phyloP scores from a whole-genome alignment of 2,329 filamentous ascomycete genomes.

The Hymenoscyphus fraxineus region DNA sequence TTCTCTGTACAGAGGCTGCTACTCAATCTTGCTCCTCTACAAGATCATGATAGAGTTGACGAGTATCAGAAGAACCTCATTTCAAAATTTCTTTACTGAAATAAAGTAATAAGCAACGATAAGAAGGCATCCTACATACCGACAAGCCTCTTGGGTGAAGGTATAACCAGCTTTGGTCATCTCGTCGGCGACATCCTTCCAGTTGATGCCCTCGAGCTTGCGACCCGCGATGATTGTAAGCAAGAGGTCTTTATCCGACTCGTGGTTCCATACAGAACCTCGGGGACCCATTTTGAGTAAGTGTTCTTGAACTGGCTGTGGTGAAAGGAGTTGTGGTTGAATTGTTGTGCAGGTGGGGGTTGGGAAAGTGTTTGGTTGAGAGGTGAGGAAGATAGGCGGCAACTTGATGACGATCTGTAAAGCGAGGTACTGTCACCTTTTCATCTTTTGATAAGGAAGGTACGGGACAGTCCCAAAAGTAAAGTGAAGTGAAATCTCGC shows the following conservation, averaged over 20 bases:
- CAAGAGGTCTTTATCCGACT: conserved; percentile 31
- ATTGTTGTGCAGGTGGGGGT: not conserved
- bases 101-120: not conserved
- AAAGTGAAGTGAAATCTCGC: not conserved
- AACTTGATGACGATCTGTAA: not conserved
- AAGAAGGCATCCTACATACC: conserved; percentile 22
- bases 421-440: not conserved
- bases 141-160: conserved; percentile 32
- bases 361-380: not conserved
- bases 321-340: not conserved
- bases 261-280: conserved; percentile 26
- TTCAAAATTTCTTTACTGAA: not conserved
- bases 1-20: not conserved
- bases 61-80: not conserved
- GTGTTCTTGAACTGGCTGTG: not conserved
- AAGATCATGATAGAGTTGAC: not conserved
- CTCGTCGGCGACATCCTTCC: conserved; percentile 22
- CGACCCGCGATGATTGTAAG: conserved; percentile 30
- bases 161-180: conserved; percentile 26
- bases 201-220: conserved; percentile 25
- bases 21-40: not conserved
- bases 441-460: not conserved
- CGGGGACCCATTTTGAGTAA: conserved; percentile 16
- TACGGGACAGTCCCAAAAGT: not conserved
- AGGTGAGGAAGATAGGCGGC: not conserved